phyloP scores from a whole-genome alignment of 2,329 filamentous ascomycete genomes.

The Nakataea oryzae region DNA sequence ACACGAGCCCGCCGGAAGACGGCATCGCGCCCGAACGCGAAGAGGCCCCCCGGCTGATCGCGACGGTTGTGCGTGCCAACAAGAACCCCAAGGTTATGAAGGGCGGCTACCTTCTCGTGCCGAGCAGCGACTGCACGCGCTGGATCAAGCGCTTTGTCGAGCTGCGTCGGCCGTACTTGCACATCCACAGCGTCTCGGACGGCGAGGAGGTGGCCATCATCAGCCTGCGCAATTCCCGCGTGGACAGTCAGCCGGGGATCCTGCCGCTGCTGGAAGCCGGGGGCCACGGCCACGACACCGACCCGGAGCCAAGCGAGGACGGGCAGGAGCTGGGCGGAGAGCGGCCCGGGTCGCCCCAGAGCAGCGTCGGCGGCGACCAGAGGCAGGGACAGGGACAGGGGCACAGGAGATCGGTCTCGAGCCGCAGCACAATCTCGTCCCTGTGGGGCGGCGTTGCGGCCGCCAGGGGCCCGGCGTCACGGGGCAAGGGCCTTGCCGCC shows the following conservation, averaged over 20 bases:
- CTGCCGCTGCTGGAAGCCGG: conserved; percentile 55
- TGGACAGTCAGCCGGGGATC: conserved; percentile 86
- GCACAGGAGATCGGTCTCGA: conserved; percentile 39
- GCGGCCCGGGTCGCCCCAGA: conserved; percentile 2
- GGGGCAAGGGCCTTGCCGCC: conserved; percentile 34
- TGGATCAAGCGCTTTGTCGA: conserved; percentile 95
- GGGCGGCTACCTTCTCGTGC: conserved; percentile 77
- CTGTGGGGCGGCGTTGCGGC: conserved; percentile 39
- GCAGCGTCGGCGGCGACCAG: conserved; percentile 23
- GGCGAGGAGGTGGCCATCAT: conserved; percentile 88
- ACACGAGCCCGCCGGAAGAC: conserved; percentile 59
- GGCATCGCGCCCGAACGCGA: conserved; percentile 40
- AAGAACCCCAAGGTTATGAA: conserved; percentile 79
- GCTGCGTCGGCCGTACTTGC: conserved; percentile 80
- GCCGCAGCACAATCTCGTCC: conserved; percentile 38
- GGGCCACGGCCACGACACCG: conserved; percentile 10
- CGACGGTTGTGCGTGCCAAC: conserved; percentile 64
- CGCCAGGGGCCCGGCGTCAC: not conserved
- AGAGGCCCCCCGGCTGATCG: conserved; percentile 54
- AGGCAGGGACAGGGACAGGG: not conserved
- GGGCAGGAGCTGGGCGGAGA: conserved; percentile 7
- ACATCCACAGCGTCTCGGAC: conserved; percentile 75
- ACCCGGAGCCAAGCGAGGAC: conserved; percentile 7
- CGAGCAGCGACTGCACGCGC: conserved; percentile 67
- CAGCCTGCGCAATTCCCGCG: conserved; percentile 77